These are phyloP conservation scores for Stephania japonica DNA, from an alignment of 164 flowering plant genomes.

Conservation along the genomic window DNA sequence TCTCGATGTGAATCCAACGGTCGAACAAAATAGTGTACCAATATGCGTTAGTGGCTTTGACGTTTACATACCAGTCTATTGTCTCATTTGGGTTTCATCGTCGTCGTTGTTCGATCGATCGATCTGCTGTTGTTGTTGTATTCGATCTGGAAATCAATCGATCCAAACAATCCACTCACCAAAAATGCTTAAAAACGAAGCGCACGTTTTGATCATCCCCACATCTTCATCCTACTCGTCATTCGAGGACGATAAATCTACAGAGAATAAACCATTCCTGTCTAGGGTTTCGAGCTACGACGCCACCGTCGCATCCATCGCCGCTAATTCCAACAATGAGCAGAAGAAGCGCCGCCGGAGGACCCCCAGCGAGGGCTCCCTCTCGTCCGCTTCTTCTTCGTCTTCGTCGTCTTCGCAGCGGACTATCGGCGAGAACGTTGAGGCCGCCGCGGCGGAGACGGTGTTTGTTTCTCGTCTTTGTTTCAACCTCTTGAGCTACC, in stretches of 20 bases:
- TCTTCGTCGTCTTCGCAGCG: conserved; percentile 8
- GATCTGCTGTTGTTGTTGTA: too few relatives aligned
- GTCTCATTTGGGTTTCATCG: too few relatives aligned
- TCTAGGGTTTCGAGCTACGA: conserved; percentile 12
- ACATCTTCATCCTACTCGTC: conserved; percentile 11
- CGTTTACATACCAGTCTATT: too few relatives aligned
- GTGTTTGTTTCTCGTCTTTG: conserved; percentile 12
- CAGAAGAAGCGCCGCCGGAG: conserved; percentile 12
- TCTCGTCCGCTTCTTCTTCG: conserved; percentile 14
- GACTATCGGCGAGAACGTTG: conserved; percentile 43
- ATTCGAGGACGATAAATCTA: not conserved
- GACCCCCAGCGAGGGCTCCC: conserved; percentile 30
- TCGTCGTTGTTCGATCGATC: too few relatives aligned
- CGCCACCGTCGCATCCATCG: not conserved
- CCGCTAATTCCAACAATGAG: not conserved
- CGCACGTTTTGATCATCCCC: conserved; percentile 3
- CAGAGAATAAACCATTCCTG: conserved; percentile 12
- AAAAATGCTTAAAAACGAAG: not conserved
- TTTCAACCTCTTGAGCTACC: conserved; percentile 34
- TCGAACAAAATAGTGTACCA: too few relatives aligned
- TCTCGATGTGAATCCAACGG: too few relatives aligned
- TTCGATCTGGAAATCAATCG: too few relatives aligned
- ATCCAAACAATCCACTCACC: not conserved
- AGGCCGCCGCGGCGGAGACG: conserved; percentile 28
- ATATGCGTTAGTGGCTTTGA: too few relatives aligned